Base-by-base conservation (phyloP, 352 stramenopile species). In the Phytopythium montanum region DNA sequence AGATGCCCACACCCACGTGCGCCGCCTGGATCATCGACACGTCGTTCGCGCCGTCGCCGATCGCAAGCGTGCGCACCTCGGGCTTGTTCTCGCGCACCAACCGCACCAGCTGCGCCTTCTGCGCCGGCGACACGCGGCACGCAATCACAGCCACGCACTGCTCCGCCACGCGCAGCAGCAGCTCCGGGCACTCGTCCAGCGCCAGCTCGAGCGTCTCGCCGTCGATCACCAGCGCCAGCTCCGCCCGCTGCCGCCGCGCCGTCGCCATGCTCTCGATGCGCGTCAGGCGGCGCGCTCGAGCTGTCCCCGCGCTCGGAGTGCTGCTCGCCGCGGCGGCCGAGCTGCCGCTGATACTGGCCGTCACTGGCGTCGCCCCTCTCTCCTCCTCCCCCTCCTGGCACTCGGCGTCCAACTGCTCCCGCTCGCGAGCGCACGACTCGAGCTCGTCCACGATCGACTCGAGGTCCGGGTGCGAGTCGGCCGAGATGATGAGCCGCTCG, bases 41-140 rank as follows among this genome's bases (percentile, higher is more conserved):
- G 65, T 99, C 96, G 63, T 99, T 99, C 0, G 95, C 96, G 29
- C 96, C 96, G 59, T 99, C 96, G 28, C 96, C 94, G 51, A 98
- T 98, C 18, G 90, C 85, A 1, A 98, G 69, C 19, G 92, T 97
- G 33, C 86, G 81, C 3, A 92, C 72, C 19, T 77, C 73, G 0
- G 84, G 81, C 38, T 95, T 93, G 53, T 94, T 87, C n/a, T 92
- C 74, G 25, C 95, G 95, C 31, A 98, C 94, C 1, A 98, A 63
- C 0, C 70, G 71, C 52, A 98, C 95, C n/a, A 99, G 62, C 36
- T 98, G 66, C 0, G 89, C 87, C 64, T 99, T 99, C 56, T 99
- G 96, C 0, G 85, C 87, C 10, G 96, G 96, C 28, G 83, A 97
- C 0, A 98, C 93, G 38, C 96, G 84, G 52, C 94, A 98, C 2